phyloP scores from a whole-genome alignment of 2,329 filamentous ascomycete genomes.

The Polychaeton citri region DNA sequence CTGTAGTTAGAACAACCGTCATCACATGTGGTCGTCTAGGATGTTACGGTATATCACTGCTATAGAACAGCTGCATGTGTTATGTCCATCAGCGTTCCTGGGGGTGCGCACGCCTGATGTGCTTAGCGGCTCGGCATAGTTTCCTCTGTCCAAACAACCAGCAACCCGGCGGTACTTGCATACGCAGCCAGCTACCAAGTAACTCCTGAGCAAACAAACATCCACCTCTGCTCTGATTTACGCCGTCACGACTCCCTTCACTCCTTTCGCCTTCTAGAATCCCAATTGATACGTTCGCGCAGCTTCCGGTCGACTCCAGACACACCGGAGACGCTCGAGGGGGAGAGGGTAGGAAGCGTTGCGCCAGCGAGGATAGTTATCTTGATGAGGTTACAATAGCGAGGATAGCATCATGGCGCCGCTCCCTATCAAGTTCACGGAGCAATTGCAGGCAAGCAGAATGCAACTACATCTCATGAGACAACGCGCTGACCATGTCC shows the following conservation, averaged over 20 bases:
- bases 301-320: background rate
- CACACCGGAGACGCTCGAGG: background rate
- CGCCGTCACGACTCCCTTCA: slow-evolving; percentile 20
- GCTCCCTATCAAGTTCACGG: slow-evolving; percentile 85
- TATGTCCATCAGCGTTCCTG: too few species aligned
- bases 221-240: slow-evolving; percentile 2
- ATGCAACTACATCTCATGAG: too few species aligned
- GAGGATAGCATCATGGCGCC: slow-evolving; percentile 40
- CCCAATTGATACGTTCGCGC: slow-evolving; percentile 2
- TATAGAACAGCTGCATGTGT: too few species aligned
- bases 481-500: too few species aligned
- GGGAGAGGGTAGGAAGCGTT: slow-evolving; percentile 6
- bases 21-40: too few species aligned
- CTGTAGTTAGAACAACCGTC: too few species aligned
- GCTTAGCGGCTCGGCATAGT: background rate
- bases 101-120: too few species aligned
- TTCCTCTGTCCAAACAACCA: background rate
- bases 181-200: background rate
- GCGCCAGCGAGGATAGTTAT: slow-evolving; percentile 9
- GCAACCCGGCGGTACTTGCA: too few species aligned
- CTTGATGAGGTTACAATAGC: slow-evolving; percentile 12
- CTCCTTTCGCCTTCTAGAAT: slow-evolving; percentile 13
- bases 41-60: too few species aligned
- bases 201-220: background rate
- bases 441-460: slow-evolving; percentile 67